A percentile compares a stretch with the other conserved stretches of the same genome.
phyloP scores from a whole-genome alignment of 2,329 filamentous ascomycete genomes.

The Botrytis byssoidea region DNA sequence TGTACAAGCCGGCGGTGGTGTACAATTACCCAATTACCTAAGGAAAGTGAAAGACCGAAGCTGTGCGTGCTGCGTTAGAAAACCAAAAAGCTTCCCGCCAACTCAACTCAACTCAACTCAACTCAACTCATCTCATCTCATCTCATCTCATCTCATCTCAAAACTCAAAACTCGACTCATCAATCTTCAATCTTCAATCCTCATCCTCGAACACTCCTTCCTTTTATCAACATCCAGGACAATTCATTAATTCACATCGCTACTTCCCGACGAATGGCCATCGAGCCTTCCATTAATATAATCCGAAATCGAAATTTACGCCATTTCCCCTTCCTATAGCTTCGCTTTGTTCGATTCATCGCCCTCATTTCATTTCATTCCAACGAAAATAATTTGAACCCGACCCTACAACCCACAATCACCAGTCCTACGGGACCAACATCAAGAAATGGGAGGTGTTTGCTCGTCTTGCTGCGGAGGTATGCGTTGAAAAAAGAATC shows the following conservation, averaged over 20 bases:
- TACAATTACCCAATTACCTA: conserved; percentile 18
- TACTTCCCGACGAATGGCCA: conserved; percentile 20
- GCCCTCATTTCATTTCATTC: conserved; percentile 29
- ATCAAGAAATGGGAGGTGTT: conserved; percentile 57
- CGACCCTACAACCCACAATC: conserved; percentile 24
- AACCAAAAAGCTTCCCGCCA: conserved; percentile 17
- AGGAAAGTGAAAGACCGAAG: conserved; percentile 19
- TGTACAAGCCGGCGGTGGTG: conserved; percentile 20
- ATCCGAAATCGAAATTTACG: not conserved
- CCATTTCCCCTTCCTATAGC: conserved; percentile 10
- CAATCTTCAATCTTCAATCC: not conserved
- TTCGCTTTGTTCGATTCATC: conserved; percentile 31
- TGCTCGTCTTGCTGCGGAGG: conserved; percentile 63
- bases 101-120: not conserved
- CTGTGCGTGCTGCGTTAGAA: conserved; percentile 15
- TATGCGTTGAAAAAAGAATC: conserved; percentile 35
- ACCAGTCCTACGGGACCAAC: conserved; percentile 36
- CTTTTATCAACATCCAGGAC: conserved; percentile 19
- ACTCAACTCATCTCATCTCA: too few relatives aligned
- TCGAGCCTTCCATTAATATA: conserved; percentile 24
- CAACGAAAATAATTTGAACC: conserved; percentile 32
- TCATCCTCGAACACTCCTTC: conserved; percentile 15
- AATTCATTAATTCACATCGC: conserved; percentile 4
- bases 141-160: not conserved
- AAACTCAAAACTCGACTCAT: not conserved